Percentiles rank a stretch among this genome's conserved stretches.
These are phyloP conservation scores for Gloeopeniophorella convolvens DNA, from an alignment of 768 basidiomycete species.

Conservation along the genomic window DNA sequence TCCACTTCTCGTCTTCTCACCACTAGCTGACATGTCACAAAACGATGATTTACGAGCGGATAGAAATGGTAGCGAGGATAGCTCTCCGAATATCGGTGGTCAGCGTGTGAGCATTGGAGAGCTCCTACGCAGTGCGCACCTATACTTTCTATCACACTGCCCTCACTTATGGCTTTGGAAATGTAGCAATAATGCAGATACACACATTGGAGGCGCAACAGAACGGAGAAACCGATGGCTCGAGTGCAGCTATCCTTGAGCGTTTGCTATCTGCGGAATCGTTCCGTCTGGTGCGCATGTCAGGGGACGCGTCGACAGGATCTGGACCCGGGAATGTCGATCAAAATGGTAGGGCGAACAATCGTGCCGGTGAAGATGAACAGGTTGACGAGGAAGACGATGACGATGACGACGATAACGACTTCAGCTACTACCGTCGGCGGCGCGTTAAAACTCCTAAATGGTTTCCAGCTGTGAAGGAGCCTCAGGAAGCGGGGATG, in stretches of 20 bases:
- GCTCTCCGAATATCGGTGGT: too few relatives aligned
- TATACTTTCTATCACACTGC: neutral
- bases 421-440: constrained; percentile 19
- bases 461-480: constrained; percentile 38
- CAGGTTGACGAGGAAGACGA: constrained; percentile 30
- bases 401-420: constrained; percentile 23
- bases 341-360: constrained; percentile 1
- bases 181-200: constrained; percentile 4
- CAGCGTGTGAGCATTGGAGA: constrained; percentile 4
- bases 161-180: neutral
- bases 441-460: constrained; percentile 23
- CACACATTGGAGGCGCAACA: neutral
- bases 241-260: neutral
- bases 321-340: neutral
- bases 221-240: neutral
- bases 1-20: neutral
- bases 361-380: constrained; percentile 35
- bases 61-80: neutral
- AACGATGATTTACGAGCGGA: neutral
- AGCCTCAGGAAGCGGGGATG: constrained; percentile 59
- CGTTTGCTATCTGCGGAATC: constrained; percentile 4
- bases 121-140: constrained; percentile 6
- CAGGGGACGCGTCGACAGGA: neutral
- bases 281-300: constrained; percentile 8
- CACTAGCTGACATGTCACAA: neutral